Evolutionary conservation across 495 filamentous ascomycete genomes (phyloP).

Genomic region (Acidomyces sp.): DNA sequence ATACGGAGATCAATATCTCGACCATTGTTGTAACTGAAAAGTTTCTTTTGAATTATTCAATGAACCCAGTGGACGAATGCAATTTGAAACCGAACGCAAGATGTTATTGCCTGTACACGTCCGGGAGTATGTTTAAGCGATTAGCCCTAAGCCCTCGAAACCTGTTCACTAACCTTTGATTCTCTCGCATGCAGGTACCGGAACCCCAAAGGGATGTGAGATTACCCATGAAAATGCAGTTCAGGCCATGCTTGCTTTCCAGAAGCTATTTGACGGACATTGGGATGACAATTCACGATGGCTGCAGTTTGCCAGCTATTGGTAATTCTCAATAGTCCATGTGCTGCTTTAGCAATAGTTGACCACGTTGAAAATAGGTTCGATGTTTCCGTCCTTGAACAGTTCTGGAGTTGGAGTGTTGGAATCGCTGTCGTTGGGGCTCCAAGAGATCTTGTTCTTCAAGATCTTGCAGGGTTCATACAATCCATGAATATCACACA

Average conservation of each 20-base stretch:
- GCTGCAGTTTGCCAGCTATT: conserved; percentile 79
- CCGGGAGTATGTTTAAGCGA: conserved; percentile 40
- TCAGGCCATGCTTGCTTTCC: conserved; percentile 64
- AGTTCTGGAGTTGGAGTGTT: conserved; percentile 81
- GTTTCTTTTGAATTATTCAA: background rate
- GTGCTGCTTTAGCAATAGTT: no score
- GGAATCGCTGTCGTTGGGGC: conserved; percentile 69
- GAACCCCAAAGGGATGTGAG: conserved; percentile 64
- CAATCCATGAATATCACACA: conserved; percentile 64
- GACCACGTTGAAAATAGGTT: no score
- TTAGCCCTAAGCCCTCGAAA: background rate
- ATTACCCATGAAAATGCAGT: conserved; percentile 62
- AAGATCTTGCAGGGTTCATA: conserved; percentile 60
- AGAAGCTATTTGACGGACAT: conserved; percentile 49
- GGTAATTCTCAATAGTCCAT: no score
- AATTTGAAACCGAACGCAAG: conserved; percentile 34
- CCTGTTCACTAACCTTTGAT: background rate
- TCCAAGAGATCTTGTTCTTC: conserved; percentile 62
- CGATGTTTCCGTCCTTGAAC: conserved; percentile 72
- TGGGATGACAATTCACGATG: conserved; percentile 60
- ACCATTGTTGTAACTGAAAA: conserved; percentile 11
- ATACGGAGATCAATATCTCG: conserved; percentile 17
- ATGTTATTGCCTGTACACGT: conserved; percentile 68
- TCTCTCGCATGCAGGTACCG: conserved; percentile 32
- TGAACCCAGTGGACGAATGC: background rate